Evolutionary conservation across 805 yeast species (phyloP), one percentile per base, ranked within the genome.

Genomic region (Suhomyces vadensis): DNA sequence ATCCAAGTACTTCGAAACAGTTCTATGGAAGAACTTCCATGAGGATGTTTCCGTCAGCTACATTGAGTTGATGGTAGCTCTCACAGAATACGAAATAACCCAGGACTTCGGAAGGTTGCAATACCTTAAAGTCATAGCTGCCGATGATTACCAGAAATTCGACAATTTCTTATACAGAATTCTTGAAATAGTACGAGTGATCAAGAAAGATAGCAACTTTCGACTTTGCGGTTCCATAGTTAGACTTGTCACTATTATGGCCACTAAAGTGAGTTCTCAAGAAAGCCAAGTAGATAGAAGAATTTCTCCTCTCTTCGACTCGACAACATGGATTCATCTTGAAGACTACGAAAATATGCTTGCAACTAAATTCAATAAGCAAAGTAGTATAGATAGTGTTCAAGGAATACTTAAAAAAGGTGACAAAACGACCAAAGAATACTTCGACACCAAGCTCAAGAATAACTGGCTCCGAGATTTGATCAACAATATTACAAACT

Each of bases 11-110:
- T 57, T 67, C 26, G 39, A 49, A 14, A 49, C 56, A n/a, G 63
- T 66, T 19, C 56, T 72, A 10, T 77, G 79, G 81, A 62, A 60
- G 9, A 50, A 57, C 33, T 72, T 73, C 45, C 66, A 67, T 39
- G 58, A 57, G 8, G 76, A 74, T 45, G 60, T 66, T 6, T 59
- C 75, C 2, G 55, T 63, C 36, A 65, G 62, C 21, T 79, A 76
- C 50, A 56, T 75, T 4, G 67, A 68, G 27, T 52, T 67, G 37
- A 55, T 74, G 7, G 57, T 63, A 4, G 38, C 61, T 22, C 24
- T 63, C 9, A 11, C 55, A 2, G 44, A n/a, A 17, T 35, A n/a
- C 11, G 22, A 10, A 29, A 6, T 29, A 7, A 4, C 3, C 1
- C 33, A 8, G 16, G 20, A 29, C 8, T 4, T 20, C 14, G 31